These are phyloP conservation scores for Jatropha multifida DNA, from an alignment of 441 rosid genomes.

Conservation along the genomic window DNA sequence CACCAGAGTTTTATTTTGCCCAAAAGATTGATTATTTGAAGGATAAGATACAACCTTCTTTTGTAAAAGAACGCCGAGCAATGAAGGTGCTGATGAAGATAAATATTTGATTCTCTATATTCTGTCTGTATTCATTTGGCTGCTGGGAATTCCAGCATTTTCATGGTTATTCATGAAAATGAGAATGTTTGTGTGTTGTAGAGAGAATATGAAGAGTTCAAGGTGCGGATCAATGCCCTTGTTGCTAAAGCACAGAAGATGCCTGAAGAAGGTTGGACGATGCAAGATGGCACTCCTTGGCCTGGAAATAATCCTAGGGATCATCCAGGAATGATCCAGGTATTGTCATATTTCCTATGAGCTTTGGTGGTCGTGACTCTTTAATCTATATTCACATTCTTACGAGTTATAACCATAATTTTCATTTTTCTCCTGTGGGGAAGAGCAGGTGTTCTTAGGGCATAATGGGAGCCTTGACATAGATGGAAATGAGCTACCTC, in stretches of 20 bases:
- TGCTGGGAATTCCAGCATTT: not conserved
- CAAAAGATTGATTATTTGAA: conserved; percentile 97
- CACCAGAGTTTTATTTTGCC: conserved; percentile 95
- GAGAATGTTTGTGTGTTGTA: conserved; percentile 24
- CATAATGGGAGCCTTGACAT: conserved; percentile 97
- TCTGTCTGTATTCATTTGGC: not conserved
- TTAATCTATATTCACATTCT: not conserved
- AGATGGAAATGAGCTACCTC: conserved; percentile 95
- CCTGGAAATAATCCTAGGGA: conserved; percentile 98
- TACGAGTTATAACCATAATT: not conserved
- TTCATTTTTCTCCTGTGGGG: conserved; percentile 12
- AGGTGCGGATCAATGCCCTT: conserved; percentile 96
- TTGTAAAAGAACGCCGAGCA: conserved; percentile 94
- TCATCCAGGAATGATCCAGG: conserved; percentile 99
- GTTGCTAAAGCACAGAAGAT: conserved; percentile 96
- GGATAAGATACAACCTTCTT: conserved; percentile 96
- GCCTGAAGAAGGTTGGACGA: conserved; percentile 99
- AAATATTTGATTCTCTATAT: not conserved
- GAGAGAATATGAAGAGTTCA: conserved; percentile 99
- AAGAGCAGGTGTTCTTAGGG: conserved; percentile 82
- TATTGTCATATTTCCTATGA: conserved; percentile 25
- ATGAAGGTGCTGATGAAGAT: conserved; percentile 67
- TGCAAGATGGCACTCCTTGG: conserved; percentile 99
- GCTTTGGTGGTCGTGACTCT: not conserved
- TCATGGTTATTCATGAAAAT: not conserved